Evolutionary conservation across 2,329 filamentous ascomycete genomes (phyloP).

Genomic region (Fusarium decemcellulare): DNA sequence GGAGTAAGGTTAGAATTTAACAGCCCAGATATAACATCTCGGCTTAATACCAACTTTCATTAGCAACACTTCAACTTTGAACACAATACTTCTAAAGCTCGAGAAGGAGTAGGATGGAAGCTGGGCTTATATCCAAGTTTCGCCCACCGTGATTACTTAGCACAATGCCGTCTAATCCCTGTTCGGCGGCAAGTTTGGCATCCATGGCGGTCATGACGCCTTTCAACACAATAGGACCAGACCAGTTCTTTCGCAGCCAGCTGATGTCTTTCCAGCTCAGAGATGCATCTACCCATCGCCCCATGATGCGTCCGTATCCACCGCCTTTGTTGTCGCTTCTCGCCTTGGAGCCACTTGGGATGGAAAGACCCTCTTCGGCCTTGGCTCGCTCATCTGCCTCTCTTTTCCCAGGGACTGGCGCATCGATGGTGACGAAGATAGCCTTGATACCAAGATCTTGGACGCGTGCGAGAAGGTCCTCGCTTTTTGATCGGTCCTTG

Average conservation of each 20-base stretch:
- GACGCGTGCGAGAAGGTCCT: constrained; percentile 6
- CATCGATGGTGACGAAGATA: constrained; percentile 26
- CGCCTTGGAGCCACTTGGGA: constrained; percentile 3
- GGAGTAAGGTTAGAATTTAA: too few species aligned
- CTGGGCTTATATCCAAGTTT: constrained; percentile 63
- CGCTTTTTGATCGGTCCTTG: constrained; percentile 24
- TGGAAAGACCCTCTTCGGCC: neutral
- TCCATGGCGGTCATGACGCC: constrained; percentile 78
- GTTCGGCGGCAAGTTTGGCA: constrained; percentile 71
- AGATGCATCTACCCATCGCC: constrained; percentile 70
- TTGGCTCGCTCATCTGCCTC: constrained; percentile 25
- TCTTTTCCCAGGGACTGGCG: constrained; percentile 25
- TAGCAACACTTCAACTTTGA: too few species aligned
- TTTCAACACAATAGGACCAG: constrained; percentile 75
- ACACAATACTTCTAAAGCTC: constrained; percentile 75
- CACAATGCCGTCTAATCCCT: constrained; percentile 77
- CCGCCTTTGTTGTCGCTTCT: constrained; percentile 69
- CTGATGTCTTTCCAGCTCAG: constrained; percentile 75
- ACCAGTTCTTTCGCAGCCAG: constrained; percentile 67
- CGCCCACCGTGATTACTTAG: constrained; percentile 80
- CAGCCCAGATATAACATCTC: too few species aligned
- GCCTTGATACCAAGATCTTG: constrained; percentile 12
- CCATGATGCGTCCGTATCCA: constrained; percentile 66
- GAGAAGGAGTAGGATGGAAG: constrained; percentile 71
- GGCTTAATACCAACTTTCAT: too few species aligned